phyloP scores from a whole-genome alignment of 352 stramenopile genomes.

The Phytophthora meadii region DNA sequence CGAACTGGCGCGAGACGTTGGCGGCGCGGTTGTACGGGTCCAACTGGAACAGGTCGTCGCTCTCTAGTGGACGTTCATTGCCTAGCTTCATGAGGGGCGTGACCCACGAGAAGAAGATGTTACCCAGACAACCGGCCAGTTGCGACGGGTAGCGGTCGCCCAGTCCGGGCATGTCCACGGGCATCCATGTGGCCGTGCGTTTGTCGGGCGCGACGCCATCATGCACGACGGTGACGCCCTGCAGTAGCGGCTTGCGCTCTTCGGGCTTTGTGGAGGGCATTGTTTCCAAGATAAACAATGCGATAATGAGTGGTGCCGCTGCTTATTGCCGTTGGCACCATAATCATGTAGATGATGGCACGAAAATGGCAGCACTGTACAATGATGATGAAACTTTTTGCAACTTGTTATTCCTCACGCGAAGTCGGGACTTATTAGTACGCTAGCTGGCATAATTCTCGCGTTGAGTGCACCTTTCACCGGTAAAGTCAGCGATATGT shows the following conservation, averaged over 20 bases:
- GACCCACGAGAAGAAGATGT: conserved; percentile 90
- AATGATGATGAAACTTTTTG: background rate
- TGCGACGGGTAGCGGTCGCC: conserved; percentile 74
- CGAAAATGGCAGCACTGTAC: too few relatives aligned
- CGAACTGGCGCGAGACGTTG: conserved; percentile 55
- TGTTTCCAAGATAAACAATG: too few relatives aligned
- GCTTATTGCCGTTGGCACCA: too few relatives aligned
- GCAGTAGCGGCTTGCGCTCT: conserved; percentile 41
- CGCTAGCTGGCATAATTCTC: conserved; percentile 1
- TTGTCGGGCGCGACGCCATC: conserved; percentile 13
- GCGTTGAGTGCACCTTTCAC: conserved; percentile 22
- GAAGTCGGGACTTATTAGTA: background rate
- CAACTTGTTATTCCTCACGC: background rate
- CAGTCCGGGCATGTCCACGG: conserved; percentile 40
- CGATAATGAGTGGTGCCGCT: too few relatives aligned
- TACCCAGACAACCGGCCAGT: conserved; percentile 52
- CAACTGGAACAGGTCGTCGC: conserved; percentile 87
- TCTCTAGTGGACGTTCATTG: conserved; percentile 78
- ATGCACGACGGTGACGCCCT: conserved; percentile 30
- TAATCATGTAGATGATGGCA: too few relatives aligned
- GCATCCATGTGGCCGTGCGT: conserved; percentile 21
- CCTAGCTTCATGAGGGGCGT: conserved; percentile 88
- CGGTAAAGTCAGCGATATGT: conserved; percentile 34
- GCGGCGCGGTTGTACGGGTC: conserved; percentile 74
- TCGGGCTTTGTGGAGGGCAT: background rate